Evolutionary conservation across 129 eudicot species (phyloP).

Genomic region (Chrysanthemum lavandulifolium): DNA sequence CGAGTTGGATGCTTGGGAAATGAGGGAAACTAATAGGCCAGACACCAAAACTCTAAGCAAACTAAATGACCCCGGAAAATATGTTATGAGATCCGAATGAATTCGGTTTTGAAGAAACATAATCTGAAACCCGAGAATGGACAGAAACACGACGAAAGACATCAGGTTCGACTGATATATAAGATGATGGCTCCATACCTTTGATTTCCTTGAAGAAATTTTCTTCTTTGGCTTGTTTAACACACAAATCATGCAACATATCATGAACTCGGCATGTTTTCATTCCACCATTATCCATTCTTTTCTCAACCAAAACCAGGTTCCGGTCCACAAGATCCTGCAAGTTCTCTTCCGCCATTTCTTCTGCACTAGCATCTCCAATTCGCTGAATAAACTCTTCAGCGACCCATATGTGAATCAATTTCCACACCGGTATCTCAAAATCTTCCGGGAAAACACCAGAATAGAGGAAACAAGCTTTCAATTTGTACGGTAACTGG

Average conservation of each 20-base stretch:
- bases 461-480: slow-evolving; percentile 37
- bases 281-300: slow-evolving; percentile 31
- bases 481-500: slow-evolving; percentile 43
- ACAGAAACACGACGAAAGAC: slow-evolving; percentile 23
- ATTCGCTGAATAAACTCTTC: slow-evolving; percentile 44
- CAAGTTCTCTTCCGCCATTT: slow-evolving; percentile 42
- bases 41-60: slow-evolving; percentile 43
- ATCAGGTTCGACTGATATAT: not conserved
- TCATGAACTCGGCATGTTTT: slow-evolving; percentile 49
- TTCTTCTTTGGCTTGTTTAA: slow-evolving; percentile 41
- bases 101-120: not conserved
- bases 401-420: slow-evolving; percentile 47
- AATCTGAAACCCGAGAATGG: slow-evolving; percentile 5
- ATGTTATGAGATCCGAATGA: not conserved
- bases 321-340: slow-evolving; percentile 49
- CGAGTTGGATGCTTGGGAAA: slow-evolving; percentile 27
- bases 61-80: slow-evolving; percentile 16
- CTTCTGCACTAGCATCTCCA: slow-evolving; percentile 29
- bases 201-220: slow-evolving; percentile 32
- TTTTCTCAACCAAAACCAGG: slow-evolving; percentile 37
- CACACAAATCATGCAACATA: slow-evolving; percentile 41
- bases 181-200: slow-evolving; percentile 1
- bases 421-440: slow-evolving; percentile 36
- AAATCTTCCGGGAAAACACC: slow-evolving; percentile 51
- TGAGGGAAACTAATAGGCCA: not conserved